Conservation (phyloP, 2,329 filamentous ascomycete species). For the Allantophomopsis lycopodina region DNA sequence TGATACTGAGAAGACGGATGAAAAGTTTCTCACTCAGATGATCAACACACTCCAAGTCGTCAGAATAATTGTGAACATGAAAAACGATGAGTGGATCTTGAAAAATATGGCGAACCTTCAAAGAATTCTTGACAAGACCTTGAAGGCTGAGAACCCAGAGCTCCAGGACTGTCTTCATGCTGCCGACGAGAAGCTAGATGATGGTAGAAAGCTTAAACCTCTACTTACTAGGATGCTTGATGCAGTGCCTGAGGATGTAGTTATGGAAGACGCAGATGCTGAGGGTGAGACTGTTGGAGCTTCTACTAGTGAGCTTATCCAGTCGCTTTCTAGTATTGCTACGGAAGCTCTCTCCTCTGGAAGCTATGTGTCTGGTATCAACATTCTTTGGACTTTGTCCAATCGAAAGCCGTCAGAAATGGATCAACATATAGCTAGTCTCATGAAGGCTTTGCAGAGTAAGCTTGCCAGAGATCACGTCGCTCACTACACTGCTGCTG, state of each 20-base stretch:
- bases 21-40: conserved; percentile 75
- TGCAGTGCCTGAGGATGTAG: conserved; percentile 67
- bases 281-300: conserved; percentile 73
- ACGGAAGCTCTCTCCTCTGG: conserved; percentile 73
- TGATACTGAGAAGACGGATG: conserved; percentile 62
- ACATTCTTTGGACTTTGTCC: conserved; percentile 84
- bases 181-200: conserved; percentile 54
- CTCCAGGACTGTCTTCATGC: conserved; percentile 86
- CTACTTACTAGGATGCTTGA: conserved; percentile 75
- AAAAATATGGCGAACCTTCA: conserved; percentile 66
- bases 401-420: conserved; percentile 75
- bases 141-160: conserved; percentile 81
- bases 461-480: conserved; percentile 93
- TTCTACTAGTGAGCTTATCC: conserved; percentile 68
- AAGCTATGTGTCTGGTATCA: conserved; percentile 80
- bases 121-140: conserved; percentile 76
- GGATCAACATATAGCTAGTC: conserved; percentile 71
- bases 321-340: conserved; percentile 71
- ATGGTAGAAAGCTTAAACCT: conserved; percentile 58
- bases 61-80: conserved; percentile 76
- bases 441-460: conserved; percentile 88
- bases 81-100: conserved; percentile 82
- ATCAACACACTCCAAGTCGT: conserved; percentile 91
- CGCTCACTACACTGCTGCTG: conserved; percentile 50
- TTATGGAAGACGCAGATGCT: conserved; percentile 64